phyloP scores from a whole-genome alignment of 176 grass and related monocot species.

The Oryza punctata region DNA sequence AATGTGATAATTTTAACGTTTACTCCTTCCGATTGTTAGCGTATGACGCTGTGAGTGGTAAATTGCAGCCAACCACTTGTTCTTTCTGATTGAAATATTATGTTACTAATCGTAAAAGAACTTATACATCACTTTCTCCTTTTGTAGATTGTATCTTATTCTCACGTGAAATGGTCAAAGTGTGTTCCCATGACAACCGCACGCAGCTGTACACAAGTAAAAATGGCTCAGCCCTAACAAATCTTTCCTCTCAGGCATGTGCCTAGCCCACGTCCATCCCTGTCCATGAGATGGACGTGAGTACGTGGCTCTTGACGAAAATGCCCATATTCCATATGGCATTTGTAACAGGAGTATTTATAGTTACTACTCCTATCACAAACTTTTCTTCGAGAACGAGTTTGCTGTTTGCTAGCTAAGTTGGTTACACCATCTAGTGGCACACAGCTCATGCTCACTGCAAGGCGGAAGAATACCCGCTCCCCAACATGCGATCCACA shows the following conservation, averaged over 20 bases:
- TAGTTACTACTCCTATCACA: neutral
- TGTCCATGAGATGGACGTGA: neutral
- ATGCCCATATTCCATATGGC: neutral
- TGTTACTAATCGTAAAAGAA: too few relatives aligned
- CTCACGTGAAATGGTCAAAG: neutral
- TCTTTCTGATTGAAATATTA: too few relatives aligned
- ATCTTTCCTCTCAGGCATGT: neutral
- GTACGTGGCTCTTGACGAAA: neutral
- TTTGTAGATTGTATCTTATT: too few relatives aligned
- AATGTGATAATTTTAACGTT: too few relatives aligned
- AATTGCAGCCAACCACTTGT: too few relatives aligned
- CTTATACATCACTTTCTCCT: too few relatives aligned
- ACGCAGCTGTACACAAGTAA: neutral
- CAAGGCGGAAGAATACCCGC: neutral
- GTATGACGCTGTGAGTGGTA: too few relatives aligned
- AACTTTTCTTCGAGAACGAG: constrained; percentile 8
- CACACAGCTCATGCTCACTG: constrained; percentile 30
- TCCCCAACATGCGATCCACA: constrained; percentile 25
- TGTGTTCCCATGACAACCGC: neutral
- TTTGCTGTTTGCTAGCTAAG: constrained; percentile 34
- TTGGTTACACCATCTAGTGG: neutral
- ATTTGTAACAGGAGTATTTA: neutral
- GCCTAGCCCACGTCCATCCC: neutral
- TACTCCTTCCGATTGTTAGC: too few relatives aligned
- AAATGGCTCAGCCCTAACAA: neutral